Base-by-base conservation (phyloP, 2,329 filamentous ascomycete species). In the Cladophialophora carrionii region DNA sequence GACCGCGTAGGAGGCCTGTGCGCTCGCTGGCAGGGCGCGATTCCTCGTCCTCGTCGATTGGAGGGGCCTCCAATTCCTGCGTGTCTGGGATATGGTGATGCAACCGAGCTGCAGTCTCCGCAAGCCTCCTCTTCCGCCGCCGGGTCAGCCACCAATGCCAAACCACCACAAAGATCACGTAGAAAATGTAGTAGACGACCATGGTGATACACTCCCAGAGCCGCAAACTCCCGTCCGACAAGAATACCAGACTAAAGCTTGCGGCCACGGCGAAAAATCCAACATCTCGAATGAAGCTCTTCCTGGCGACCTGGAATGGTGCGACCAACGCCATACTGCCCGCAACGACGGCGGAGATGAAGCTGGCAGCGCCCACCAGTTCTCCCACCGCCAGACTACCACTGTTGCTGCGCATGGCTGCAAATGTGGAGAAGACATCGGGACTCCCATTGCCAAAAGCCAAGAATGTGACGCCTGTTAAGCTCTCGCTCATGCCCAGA, bases 361-460 rank as follows among this genome's bases (percentile, higher is more conserved):
- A 99, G 68, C 91, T 88, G 37, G 95, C 95, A 10, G 95, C 95
- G 37, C 95, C 95, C 60, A 99, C 92, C 57, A 99, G 83, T 79
- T 99, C 95, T 53, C 95, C 95, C 48, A 99, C 88, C 0, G 95
- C 95, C 83, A 99, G 86, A 80, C 93, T 96, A n/a, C 94, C 94
- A 75, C 93, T 97, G 74, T 98, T 92, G 26, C 93, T 96, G 73
- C 88, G 89, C 92, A 99, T 98, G 71, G 95, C 96, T 17, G 95
- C 95, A 79, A 99, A 98, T 1, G 95, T 99, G 70, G 93, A 97
- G 78, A 99, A 99, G 53, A 99, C 93, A 78, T 99, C 95, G 1
- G 95, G 95, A 67, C 94, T 98, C 59, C 95, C 95, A 81, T 99
- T 99, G 70, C 95, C 95, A 78, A 99, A 96, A 8, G 95, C 95